Percentiles rank a stretch among this genome's conserved stretches.
Evolutionary conservation across 345 rosid genomes (phyloP).

Genomic region (Gossypium australe): DNA sequence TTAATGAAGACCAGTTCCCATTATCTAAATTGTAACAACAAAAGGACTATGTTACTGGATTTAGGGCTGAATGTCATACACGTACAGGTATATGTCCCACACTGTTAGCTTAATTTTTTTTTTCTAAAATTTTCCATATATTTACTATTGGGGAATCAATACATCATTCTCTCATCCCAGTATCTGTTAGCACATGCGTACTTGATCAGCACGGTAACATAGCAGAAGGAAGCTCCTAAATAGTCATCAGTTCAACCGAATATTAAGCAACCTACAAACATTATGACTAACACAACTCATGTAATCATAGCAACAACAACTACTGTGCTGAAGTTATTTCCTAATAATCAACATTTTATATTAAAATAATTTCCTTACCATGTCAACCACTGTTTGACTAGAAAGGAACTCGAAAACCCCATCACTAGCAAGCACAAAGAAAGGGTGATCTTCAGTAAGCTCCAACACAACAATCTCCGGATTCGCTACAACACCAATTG

Average conservation of each 20-base stretch:
- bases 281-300: neutral
- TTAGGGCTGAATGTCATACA: no score
- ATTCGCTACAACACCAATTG: conserved; percentile 91
- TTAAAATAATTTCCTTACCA: conserved; percentile 62
- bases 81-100: no score
- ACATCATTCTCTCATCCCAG: neutral
- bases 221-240: neutral
- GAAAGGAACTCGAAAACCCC: conserved; percentile 97
- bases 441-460: conserved; percentile 72
- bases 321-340: neutral
- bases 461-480: conserved; percentile 91
- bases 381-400: conserved; percentile 92
- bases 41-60: neutral
- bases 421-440: conserved; percentile 97
- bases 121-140: neutral
- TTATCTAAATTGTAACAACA: neutral
- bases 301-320: neutral
- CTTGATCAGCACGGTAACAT: neutral
- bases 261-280: neutral
- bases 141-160: neutral
- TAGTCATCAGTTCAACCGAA: neutral
- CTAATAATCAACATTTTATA: neutral
- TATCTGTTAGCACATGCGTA: neutral
- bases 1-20: neutral
- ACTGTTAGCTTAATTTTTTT: no score